Evolutionary conservation across 768 basidiomycete species (phyloP), one percentile per base, ranked within the genome.

Genomic region (Kwoniella sp.): DNA sequence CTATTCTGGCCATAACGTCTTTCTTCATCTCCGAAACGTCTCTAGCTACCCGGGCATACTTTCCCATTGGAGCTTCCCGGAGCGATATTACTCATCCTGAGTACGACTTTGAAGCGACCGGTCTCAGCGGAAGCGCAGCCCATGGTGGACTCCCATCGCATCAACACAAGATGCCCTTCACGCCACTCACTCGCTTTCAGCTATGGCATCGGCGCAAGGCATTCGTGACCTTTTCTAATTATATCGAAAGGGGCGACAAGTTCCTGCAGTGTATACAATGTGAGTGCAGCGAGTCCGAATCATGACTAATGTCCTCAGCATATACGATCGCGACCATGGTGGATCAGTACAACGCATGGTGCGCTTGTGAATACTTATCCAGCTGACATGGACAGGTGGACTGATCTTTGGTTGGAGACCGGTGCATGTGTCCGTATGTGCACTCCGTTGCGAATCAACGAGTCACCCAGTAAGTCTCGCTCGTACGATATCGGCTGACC

Each of bases 151-250:
- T 25, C 6, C 42, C 50, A 5, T 12, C 40, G 23, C 12, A 28
- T 9, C 41, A 43, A 11, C 36, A 31, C 15, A n/a, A 17, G 10
- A 36, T 33, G 28, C 33, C 41, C 3, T 14, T 29, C 12, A 55
- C 57, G 1, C 53, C 65, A 17, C 32, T 57, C 10, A 57, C 53
- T 4, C 40, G 57, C 12, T 69, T 65, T 36, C 59, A 65, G 45
- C 15, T 63, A 15, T 69, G 67, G 67, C 67, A 69, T 45, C 41
- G 67, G 20, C 38, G 67, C 14, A 65, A 65, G 28, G 56, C 67
- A 14, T 61, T 61, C 25, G 51, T 59, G 32, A 46, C 28, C 5
- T 46, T 59, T 7, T 22, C 57, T 1, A 17, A 33, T 7, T 47
- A 45, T 25, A 46, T 69, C 33, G 64, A 65, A 29, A 29, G 34